These are phyloP conservation scores for Lentinula sp. DNA, from an alignment of 768 basidiomycete genomes.

Conservation along the genomic window DNA sequence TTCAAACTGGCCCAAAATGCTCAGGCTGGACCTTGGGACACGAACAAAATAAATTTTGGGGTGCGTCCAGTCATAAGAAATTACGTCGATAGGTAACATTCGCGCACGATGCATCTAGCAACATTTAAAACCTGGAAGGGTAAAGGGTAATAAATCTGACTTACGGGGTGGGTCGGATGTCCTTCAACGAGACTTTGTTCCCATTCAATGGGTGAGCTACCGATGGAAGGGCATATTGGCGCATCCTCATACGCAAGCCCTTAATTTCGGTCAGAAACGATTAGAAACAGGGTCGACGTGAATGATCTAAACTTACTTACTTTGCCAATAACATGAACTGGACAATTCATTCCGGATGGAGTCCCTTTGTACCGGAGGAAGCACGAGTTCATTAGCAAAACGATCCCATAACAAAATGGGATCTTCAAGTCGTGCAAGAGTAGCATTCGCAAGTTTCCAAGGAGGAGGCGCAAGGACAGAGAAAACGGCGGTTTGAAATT, in stretches of 20 bases:
- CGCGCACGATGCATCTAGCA: constrained; percentile 52
- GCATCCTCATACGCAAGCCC: constrained; percentile 34
- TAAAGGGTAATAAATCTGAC: constrained; percentile 5
- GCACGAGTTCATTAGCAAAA: constrained; percentile 30
- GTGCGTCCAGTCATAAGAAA: constrained; percentile 46
- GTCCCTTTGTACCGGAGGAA: constrained; percentile 22
- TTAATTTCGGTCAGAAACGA: constrained; percentile 10
- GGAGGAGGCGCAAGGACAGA: constrained; percentile 25
- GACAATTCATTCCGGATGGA: constrained; percentile 34
- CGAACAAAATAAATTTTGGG: constrained; percentile 44
- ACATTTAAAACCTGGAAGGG: constrained; percentile 2
- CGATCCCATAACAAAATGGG: constrained; percentile 36
- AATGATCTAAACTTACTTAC: constrained; percentile 21
- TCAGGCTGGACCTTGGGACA: constrained; percentile 30
- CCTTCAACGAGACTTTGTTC: constrained; percentile 55
- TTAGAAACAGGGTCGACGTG: neutral
- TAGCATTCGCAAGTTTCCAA: constrained; percentile 29
- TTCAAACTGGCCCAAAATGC: constrained; percentile 39
- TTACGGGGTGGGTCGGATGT: constrained; percentile 55
- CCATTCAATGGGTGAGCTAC: constrained; percentile 42
- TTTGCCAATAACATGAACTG: constrained; percentile 40
- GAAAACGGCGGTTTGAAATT: constrained; percentile 18
- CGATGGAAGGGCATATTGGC: constrained; percentile 33
- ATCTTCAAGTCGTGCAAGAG: constrained; percentile 21
- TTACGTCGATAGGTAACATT: constrained; percentile 26